Evolutionary conservation across 257 asterid species (phyloP).

Genomic region (Avicennia marina): DNA sequence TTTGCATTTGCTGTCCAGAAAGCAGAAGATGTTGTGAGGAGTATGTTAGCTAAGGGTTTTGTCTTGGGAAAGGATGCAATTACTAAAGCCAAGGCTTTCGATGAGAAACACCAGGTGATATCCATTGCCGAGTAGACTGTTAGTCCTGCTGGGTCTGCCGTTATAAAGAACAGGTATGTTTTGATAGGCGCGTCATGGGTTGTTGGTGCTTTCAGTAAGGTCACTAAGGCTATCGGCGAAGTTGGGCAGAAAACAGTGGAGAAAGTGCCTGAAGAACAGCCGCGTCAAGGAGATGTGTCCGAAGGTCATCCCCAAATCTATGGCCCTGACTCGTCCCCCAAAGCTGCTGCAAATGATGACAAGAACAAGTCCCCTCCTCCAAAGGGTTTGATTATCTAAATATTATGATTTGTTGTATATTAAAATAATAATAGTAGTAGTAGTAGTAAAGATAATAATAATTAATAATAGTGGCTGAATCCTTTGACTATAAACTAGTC

Average conservation of each 20-base stretch:
- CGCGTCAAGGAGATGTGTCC: not conserved
- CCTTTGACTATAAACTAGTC: constrained; percentile 18
- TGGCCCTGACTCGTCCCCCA: constrained; percentile 26
- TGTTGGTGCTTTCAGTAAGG: constrained; percentile 55
- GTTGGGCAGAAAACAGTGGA: constrained; percentile 61
- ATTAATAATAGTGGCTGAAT: too few relatives aligned
- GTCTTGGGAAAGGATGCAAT: constrained; percentile 59
- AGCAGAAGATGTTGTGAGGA: constrained; percentile 62
- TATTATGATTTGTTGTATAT: too few relatives aligned
- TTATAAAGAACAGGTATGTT: constrained; percentile 58
- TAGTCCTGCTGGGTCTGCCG: constrained; percentile 51
- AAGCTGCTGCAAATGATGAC: constrained; percentile 17
- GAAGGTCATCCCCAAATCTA: constrained; percentile 35
- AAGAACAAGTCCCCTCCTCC: constrained; percentile 37
- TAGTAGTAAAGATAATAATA: too few relatives aligned
- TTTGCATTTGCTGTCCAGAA: constrained; percentile 38
- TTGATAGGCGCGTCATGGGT: constrained; percentile 64
- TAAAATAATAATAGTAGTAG: too few relatives aligned
- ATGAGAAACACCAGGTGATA: constrained; percentile 53
- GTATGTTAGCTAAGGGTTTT: constrained; percentile 72
- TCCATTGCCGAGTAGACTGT: constrained; percentile 65
- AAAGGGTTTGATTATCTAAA: constrained; percentile 40
- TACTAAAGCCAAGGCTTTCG: constrained; percentile 57
- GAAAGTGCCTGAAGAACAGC: constrained; percentile 50
- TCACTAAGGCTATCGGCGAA: constrained; percentile 54